phyloP scores from a whole-genome alignment of 805 yeast species.

The Tetrapisispora arboricola region DNA sequence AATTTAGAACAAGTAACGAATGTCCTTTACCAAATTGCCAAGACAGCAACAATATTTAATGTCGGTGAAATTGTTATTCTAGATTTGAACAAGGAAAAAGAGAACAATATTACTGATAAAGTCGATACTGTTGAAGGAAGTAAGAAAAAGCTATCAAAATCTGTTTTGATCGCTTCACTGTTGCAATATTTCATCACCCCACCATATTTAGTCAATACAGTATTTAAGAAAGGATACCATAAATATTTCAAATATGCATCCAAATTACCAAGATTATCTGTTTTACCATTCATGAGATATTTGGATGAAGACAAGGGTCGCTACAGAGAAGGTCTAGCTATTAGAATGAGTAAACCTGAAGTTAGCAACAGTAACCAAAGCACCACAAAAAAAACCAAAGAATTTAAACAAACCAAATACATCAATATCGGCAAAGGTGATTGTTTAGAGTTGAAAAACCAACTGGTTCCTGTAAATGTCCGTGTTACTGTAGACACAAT shows the following conservation, averaged over 20 bases:
- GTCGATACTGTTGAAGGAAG: slow-evolving; percentile 7
- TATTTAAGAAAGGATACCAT: slow-evolving; percentile 41
- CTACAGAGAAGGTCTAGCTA: slow-evolving; percentile 52
- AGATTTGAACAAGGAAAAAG: slow-evolving; percentile 34
- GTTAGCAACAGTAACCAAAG: slow-evolving; percentile 8
- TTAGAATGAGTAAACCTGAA: slow-evolving; percentile 32
- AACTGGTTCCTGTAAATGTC: slow-evolving; percentile 64
- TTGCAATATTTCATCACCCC: slow-evolving; percentile 81
- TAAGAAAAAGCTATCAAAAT: slow-evolving; percentile 22
- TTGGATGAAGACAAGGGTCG: slow-evolving; percentile 32
- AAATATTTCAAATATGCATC: slow-evolving; percentile 52
- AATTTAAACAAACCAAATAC: slow-evolving; percentile 53
- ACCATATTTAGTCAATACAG: slow-evolving; percentile 57
- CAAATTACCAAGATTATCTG: slow-evolving; percentile 59
- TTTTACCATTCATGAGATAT: slow-evolving; percentile 61
- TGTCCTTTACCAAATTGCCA: slow-evolving; percentile 68
- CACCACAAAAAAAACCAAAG: slow-evolving; percentile 32
- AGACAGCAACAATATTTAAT: slow-evolving; percentile 56
- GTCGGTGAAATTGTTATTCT: slow-evolving; percentile 68
- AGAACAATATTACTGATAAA: slow-evolving; percentile 2
- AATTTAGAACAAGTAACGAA: slow-evolving; percentile 67
- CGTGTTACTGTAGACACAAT: slow-evolving; percentile 71
- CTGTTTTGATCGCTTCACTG: slow-evolving; percentile 53
- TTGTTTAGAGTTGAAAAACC: slow-evolving; percentile 46
- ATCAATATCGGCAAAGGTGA: slow-evolving; percentile 64